phyloP scores from a whole-genome alignment of 129 eudicot genomes.

The Tagetes patula region DNA sequence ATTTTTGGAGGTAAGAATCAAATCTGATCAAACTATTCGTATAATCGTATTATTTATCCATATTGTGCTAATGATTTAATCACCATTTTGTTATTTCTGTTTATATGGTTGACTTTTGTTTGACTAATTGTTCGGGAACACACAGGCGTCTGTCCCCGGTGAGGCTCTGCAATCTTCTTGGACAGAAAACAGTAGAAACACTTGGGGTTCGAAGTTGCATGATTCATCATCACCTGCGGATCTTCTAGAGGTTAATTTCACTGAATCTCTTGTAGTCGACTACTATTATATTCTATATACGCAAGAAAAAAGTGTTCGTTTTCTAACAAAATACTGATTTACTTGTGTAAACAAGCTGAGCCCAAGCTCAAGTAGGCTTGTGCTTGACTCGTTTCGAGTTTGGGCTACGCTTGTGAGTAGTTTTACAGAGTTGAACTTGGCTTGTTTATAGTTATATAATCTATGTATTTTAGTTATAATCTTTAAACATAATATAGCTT shows the following conservation, averaged over 20 bases:
- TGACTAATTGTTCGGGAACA: conserved; percentile 9
- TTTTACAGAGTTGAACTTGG: too few species aligned
- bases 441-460: too few species aligned
- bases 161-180: conserved; percentile 74
- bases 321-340: neutral
- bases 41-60: too few species aligned
- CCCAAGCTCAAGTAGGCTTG: too few species aligned
- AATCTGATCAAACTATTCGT: neutral
- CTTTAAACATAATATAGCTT: too few species aligned
- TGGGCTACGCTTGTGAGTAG: too few species aligned
- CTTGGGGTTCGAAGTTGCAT: conserved; percentile 72
- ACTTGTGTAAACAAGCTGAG: too few species aligned
- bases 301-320: neutral
- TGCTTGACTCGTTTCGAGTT: too few species aligned
- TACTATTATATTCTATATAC: neutral
- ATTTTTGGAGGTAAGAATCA: conserved; percentile 58
- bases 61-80: neutral
- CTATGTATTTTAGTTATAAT: too few species aligned
- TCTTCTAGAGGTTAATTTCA: conserved; percentile 65
- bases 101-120: neutral
- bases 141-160: conserved; percentile 71
- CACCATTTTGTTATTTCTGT: neutral
- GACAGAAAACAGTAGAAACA: conserved; percentile 49
- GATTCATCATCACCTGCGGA: conserved; percentile 52
- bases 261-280: neutral